A percentile compares a stretch with the other conserved stretches of the same genome.
phyloP scores from a whole-genome alignment of 2,329 filamentous ascomycete species.

The Xylariaceae sp. region DNA sequence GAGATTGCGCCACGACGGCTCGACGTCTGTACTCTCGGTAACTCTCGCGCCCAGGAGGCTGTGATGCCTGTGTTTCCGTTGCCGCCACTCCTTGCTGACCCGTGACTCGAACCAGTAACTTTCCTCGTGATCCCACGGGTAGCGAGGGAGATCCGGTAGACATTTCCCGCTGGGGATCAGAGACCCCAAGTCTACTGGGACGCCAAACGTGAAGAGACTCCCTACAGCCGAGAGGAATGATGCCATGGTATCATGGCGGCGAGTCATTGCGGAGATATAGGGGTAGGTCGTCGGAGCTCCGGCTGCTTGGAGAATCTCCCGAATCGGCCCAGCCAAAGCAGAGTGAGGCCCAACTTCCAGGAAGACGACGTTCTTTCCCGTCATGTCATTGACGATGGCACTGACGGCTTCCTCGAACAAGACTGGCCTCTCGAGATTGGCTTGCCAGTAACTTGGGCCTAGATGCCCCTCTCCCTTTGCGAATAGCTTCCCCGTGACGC shows the following conservation, averaged over 20 bases:
- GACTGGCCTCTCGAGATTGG: conserved; percentile 20
- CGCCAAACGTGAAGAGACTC: conserved; percentile 11
- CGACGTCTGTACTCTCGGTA: conserved; percentile 1
- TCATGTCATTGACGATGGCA: background rate
- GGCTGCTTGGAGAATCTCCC: background rate
- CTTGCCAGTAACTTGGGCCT: conserved; percentile 21
- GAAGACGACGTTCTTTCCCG: background rate
- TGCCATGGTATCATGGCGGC: conserved; percentile 9
- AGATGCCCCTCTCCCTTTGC: conserved; percentile 12
- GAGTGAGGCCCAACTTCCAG: background rate
- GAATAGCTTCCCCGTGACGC: conserved; percentile 29
- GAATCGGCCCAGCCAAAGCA: background rate
- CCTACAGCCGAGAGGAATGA: conserved; percentile 16
- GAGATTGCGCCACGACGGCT: conserved; percentile 30
- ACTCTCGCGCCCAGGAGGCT: conserved; percentile 27
- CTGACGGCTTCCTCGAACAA: conserved; percentile 18
- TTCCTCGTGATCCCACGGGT: conserved; percentile 21
- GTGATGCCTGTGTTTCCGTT: conserved; percentile 20
- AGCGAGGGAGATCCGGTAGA: conserved; percentile 19
- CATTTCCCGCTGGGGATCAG: conserved; percentile 11
- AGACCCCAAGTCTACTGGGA: conserved; percentile 6
- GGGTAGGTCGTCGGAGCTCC: background rate
- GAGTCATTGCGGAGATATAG: conserved; percentile 15
- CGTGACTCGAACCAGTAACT: conserved; percentile 22
- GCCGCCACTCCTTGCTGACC: conserved; percentile 14